Percentiles rank a stretch among this genome's conserved stretches.
phyloP scores from a whole-genome alignment of 257 asterid species.

The Solanum tarijense region DNA sequence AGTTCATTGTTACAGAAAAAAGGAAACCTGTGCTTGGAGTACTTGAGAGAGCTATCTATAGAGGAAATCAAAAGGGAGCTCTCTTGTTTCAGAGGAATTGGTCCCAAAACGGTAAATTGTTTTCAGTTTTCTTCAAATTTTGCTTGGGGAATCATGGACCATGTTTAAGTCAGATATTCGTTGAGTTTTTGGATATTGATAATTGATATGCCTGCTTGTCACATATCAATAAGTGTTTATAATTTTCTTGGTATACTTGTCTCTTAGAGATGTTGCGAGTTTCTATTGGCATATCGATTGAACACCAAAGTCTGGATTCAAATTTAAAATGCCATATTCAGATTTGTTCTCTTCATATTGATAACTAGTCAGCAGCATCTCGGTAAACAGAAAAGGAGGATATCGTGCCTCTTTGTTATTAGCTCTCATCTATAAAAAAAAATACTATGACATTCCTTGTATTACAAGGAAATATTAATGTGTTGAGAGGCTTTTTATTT shows the following conservation, averaged over 20 bases:
- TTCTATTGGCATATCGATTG: background rate
- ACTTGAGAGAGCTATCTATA: slow-evolving; percentile 51
- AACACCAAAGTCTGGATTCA: background rate
- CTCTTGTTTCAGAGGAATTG: slow-evolving; percentile 70
- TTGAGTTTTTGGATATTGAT: background rate
- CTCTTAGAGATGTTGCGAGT: background rate
- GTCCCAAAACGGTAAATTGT: slow-evolving; percentile 70
- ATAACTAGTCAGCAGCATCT: background rate
- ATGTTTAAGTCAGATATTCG: background rate
- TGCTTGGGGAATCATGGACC: background rate
- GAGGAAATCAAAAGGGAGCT: slow-evolving; percentile 73
- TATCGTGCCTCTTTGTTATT: background rate
- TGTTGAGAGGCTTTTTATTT: background rate
- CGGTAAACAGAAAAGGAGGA: background rate
- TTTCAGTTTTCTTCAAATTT: background rate
- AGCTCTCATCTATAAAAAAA: background rate
- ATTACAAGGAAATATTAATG: background rate
- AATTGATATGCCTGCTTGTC: background rate
- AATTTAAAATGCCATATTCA: background rate
- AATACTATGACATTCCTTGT: background rate
- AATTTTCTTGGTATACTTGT: background rate
- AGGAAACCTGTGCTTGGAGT: slow-evolving; percentile 78
- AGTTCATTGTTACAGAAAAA: slow-evolving; percentile 41
- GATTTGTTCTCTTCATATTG: background rate
- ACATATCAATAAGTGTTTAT: background rate